Percentiles rank a stretch among this genome's conserved stretches.
phyloP scores from a whole-genome alignment of 78 protist genomes.

The Ministeria vibrans region DNA sequence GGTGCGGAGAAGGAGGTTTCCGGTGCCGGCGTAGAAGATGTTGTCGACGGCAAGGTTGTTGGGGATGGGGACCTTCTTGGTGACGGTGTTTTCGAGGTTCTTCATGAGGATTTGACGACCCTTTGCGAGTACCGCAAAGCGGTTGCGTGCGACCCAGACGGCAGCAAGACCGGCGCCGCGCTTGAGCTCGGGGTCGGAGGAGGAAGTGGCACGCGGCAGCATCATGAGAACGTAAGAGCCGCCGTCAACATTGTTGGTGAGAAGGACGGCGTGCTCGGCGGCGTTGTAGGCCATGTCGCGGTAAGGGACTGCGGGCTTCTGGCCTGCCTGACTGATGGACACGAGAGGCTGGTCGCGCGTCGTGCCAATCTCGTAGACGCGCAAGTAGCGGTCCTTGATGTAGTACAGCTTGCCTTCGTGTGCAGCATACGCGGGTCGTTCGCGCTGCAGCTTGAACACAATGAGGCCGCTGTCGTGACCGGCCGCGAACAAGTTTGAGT shows the following conservation, averaged over 20 bases:
- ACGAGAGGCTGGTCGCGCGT: conserved; percentile 22
- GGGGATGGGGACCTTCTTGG: conserved; percentile 64
- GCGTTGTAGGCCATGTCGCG: conserved; percentile 60
- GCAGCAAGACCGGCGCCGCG: conserved; percentile 75
- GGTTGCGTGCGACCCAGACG: conserved; percentile 82
- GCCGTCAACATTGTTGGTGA: conserved; percentile 63
- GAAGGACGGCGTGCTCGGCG: conserved; percentile 62
- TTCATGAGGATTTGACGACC: conserved; percentile 52
- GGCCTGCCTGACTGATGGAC: conserved; percentile 16
- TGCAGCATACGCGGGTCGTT: conserved; percentile 80
- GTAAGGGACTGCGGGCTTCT: not conserved
- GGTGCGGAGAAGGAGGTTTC: conserved; percentile 26
- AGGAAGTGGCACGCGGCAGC: conserved; percentile 22
- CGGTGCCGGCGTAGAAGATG: conserved; percentile 80
- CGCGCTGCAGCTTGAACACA: conserved; percentile 91
- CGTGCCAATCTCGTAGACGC: conserved; percentile 50
- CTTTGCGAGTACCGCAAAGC: conserved; percentile 89
- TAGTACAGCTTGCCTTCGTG: conserved; percentile 55
- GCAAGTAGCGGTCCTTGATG: conserved; percentile 71
- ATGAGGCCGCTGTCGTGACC: conserved; percentile 93
- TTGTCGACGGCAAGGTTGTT: conserved; percentile 50
- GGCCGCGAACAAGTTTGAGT: conserved; percentile 85
- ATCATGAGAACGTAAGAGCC: conserved; percentile 78
- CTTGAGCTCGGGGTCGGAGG: conserved; percentile 33
- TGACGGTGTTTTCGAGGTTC: conserved; percentile 70